phyloP scores from a whole-genome alignment of 176 grass and related monocot genomes.

The Lolium multiflorum region DNA sequence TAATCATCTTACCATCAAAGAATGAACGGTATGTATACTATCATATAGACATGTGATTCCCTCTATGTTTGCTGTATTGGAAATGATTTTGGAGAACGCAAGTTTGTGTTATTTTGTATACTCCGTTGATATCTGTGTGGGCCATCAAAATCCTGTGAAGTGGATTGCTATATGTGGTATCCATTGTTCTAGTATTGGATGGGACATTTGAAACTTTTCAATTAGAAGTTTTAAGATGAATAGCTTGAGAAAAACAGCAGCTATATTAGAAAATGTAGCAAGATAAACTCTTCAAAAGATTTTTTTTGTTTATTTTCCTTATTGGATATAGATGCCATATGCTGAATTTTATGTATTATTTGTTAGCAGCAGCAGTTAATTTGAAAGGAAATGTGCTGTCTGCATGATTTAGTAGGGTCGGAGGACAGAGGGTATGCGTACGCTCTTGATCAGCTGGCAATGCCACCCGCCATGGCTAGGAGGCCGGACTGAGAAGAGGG shows the following conservation, averaged over 20 bases:
- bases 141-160: slow-evolving; percentile 6
- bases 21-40: slow-evolving; percentile 69
- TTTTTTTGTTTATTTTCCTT: background rate
- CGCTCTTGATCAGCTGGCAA: background rate
- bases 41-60: slow-evolving; percentile 23
- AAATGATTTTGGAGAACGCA: slow-evolving; percentile 39
- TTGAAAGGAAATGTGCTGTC: background rate
- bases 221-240: slow-evolving; percentile 23
- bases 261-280: slow-evolving; percentile 16
- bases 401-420: slow-evolving; percentile 14
- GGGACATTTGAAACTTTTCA: background rate
- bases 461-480: background rate
- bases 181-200: slow-evolving; percentile 16
- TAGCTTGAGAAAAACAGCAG: slow-evolving; percentile 8
- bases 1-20: slow-evolving; percentile 81
- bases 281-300: slow-evolving; percentile 28
- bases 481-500: background rate
- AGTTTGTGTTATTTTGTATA: slow-evolving; percentile 1
- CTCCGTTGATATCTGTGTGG: slow-evolving; percentile 28
- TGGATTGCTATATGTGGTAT: slow-evolving; percentile 18
- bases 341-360: slow-evolving; percentile 7
- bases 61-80: slow-evolving; percentile 31
- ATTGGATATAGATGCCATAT: slow-evolving; percentile 13
- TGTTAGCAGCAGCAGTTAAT: slow-evolving; percentile 11
- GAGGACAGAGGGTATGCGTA: background rate